Conservation (phyloP, 2,329 filamentous ascomycete species). For the Monosporascus sp. region DNA sequence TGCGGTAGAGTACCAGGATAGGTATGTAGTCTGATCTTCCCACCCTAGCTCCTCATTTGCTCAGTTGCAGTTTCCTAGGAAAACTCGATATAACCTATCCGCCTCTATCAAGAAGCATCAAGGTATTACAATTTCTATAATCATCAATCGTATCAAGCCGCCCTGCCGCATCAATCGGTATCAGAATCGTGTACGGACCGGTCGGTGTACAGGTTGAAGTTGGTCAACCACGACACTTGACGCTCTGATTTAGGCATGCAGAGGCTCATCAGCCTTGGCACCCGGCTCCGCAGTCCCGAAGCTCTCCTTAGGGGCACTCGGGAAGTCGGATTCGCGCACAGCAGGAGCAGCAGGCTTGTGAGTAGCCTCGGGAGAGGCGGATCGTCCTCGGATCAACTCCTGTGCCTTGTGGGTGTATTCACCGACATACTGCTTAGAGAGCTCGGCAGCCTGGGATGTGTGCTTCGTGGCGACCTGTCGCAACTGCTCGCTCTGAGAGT, state of each 20-base stretch:
- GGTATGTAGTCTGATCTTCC: not conserved
- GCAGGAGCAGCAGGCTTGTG: slow-evolving; percentile 30
- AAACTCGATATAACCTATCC: slow-evolving; percentile 9
- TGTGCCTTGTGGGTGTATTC: slow-evolving; percentile 66
- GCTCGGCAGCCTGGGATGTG: slow-evolving; percentile 55
- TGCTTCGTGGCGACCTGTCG: slow-evolving; percentile 58
- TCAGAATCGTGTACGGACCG: slow-evolving; percentile 5
- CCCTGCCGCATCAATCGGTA: slow-evolving; percentile 13
- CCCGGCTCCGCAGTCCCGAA: slow-evolving; percentile 28
- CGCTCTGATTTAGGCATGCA: slow-evolving; percentile 24
- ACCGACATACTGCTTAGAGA: slow-evolving; percentile 63
- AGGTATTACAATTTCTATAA: slow-evolving; percentile 14
- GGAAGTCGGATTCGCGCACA: slow-evolving; percentile 44
- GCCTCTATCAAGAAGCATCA: slow-evolving; percentile 10
- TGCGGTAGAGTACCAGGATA: not conserved
- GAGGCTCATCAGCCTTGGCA: slow-evolving; percentile 19
- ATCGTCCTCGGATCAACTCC: slow-evolving; percentile 51
- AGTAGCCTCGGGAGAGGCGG: slow-evolving; percentile 36
- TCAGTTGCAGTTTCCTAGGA: slow-evolving; percentile 9
- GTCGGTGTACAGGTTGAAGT: not conserved
- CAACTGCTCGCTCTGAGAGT: slow-evolving; percentile 58
- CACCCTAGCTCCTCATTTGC: not conserved
- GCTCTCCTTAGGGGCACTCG: slow-evolving; percentile 33
- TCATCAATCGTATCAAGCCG: slow-evolving; percentile 20
- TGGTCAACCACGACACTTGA: slow-evolving; percentile 1